Conservation (phyloP, 257 asterid species). For the Catharanthus roseus region DNA sequence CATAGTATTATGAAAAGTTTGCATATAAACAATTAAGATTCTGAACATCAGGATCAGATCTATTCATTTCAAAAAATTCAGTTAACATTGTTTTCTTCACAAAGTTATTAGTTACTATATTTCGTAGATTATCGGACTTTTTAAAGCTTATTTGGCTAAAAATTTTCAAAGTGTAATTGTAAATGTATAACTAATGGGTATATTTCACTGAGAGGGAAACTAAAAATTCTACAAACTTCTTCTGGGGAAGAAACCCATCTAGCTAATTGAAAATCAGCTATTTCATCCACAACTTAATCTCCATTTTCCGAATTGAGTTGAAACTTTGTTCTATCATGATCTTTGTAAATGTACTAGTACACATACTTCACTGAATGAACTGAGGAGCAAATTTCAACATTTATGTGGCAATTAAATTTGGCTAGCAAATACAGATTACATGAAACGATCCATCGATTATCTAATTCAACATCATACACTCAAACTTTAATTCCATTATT, state of each 20-base stretch:
- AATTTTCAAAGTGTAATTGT: not conserved
- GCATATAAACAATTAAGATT: not conserved
- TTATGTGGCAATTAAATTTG: not conserved
- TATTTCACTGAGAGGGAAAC: not conserved
- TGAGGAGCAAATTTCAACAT: not conserved
- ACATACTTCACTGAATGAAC: not conserved
- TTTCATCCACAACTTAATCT: no score
- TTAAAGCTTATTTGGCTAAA: not conserved
- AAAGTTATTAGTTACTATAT: no score
- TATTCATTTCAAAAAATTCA: not conserved
- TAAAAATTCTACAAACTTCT: not conserved
- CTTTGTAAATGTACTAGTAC: conserved; percentile 1
- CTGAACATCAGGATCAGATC: not conserved
- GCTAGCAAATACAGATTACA: not conserved
- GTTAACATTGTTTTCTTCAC: no score
- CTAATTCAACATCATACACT: not conserved
- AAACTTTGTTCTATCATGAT: not conserved
- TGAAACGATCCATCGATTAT: not conserved
- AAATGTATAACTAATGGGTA: no score
- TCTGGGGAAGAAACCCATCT: not conserved
- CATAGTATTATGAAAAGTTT: not conserved
- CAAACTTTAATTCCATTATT: no score
- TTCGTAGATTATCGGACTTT: not conserved
- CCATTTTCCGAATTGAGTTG: no score
- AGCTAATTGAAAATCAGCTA: no score